Conservation (phyloP, 2,329 filamentous ascomycete species). For the Pseudocercospora musae region DNA sequence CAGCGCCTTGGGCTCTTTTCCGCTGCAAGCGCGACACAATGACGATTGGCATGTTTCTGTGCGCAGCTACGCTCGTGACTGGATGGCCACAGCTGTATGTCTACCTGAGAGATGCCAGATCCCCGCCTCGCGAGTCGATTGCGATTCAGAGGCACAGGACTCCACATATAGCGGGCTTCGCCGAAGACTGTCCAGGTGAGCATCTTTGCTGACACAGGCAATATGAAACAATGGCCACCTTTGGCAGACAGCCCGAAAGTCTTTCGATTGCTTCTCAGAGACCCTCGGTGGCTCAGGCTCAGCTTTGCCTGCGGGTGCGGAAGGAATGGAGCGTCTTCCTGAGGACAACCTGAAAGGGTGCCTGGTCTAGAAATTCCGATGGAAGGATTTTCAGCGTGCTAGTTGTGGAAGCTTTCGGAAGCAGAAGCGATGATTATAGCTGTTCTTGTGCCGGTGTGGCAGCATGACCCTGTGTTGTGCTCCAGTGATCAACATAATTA, state of each 20-base stretch:
- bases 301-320: conserved; percentile 1
- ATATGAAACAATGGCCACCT: neutral
- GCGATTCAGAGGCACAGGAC: conserved; percentile 2
- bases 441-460: neutral
- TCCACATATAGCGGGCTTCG: neutral
- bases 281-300: neutral
- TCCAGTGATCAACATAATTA: conserved; percentile 11
- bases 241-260: neutral
- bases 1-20: neutral
- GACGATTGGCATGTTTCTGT: neutral
- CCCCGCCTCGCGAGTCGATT: neutral
- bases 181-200: neutral
- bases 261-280: neutral
- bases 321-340: neutral
- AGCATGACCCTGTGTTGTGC: conserved; percentile 1
- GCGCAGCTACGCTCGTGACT: conserved; percentile 6
- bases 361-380: neutral
- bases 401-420: neutral
- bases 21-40: conserved; percentile 2
- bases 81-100: neutral
- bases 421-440: neutral
- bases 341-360: conserved; percentile 1
- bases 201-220: neutral
- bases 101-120: conserved; percentile 7
- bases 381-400: neutral